Conservation (phyloP, 495 filamentous ascomycete genomes). For the Podospora tetraspora region DNA sequence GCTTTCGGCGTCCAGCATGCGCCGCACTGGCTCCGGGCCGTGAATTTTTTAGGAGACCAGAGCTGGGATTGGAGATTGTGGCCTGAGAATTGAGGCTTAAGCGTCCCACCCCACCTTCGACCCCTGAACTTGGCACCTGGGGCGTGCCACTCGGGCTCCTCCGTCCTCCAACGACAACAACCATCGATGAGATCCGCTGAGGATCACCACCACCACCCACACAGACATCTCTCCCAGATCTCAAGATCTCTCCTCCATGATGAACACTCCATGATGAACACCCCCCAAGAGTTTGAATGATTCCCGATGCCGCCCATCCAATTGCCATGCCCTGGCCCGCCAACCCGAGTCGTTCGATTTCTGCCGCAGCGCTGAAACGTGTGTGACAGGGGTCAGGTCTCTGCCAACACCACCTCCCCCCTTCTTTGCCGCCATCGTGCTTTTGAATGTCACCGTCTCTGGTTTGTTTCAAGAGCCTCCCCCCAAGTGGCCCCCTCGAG, state of each 20-base stretch:
- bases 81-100: background rate
- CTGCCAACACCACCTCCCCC: background rate
- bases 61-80: background rate
- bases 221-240: background rate
- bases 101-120: background rate
- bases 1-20: background rate
- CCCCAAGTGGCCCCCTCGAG: constrained; percentile 4
- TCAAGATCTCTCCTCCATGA: background rate
- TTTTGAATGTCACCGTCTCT: constrained; percentile 1
- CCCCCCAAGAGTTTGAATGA: background rate
- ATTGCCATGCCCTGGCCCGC: constrained; percentile 2
- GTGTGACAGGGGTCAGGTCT: constrained; percentile 5
- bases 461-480: constrained; percentile 11
- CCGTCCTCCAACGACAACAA: background rate
- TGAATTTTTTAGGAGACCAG: constrained; percentile 9
- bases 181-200: background rate
- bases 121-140: background rate
- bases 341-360: constrained; percentile 9
- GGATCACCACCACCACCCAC: background rate
- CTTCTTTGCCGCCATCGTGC: constrained; percentile 1
- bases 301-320: background rate
- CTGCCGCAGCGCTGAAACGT: constrained; percentile 16
- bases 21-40: constrained; percentile 1
- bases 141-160: too few species aligned
- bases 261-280: too few species aligned